Evolutionary conservation across 179 eudicot species (phyloP), one percentile per base, ranked within the genome.

Genomic region (Silene coronaria): DNA sequence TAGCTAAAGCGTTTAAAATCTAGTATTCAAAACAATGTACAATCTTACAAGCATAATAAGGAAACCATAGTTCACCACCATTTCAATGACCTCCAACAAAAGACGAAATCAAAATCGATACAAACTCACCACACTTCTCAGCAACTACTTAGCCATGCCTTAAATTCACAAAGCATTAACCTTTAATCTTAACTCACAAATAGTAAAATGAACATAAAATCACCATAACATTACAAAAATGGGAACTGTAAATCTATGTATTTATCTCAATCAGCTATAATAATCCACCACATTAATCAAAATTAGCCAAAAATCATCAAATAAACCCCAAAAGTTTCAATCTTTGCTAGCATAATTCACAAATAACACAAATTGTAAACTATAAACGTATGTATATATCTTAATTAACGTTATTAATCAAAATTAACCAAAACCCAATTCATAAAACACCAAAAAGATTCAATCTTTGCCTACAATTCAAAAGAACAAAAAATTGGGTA

Each of bases 391-490:
- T 22, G 30, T 12, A 61, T 24, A 30, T 4, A 65, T 65, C 69
- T 16, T 65, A 17, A 28, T 65, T n/a, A 53, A 3, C 19, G 3
- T 16, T 53, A 61, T 71, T 21, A 48, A 22, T 16, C 61, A 70
- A 62, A 23, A 62, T 23, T 23, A 26, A 19, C 6, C n/a, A 55
- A 45, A 23, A 45, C 30, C 22, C 22, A 62, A n/a, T 27, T 3
- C 53, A 48, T 51, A 8, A 72, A 27, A 9, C 24, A 5, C 59
- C 67, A 14, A 72, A 75, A 66, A 53, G 27, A 0, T 48, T 60
- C 63, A 66, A 66, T 21, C 16, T 67, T 66, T 22, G 21, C 21
- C 10, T 59, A 14, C 53, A 61, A 76, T 72, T 59, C 65, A 72
- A n/a, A 13, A 69, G 26, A 81, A 53, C 55, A 0, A 58, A 58